Evolutionary conservation across 2,329 filamentous ascomycete genomes (phyloP), one percentile per base, ranked within the genome.

Genomic region (Stachybotrys elegans): DNA sequence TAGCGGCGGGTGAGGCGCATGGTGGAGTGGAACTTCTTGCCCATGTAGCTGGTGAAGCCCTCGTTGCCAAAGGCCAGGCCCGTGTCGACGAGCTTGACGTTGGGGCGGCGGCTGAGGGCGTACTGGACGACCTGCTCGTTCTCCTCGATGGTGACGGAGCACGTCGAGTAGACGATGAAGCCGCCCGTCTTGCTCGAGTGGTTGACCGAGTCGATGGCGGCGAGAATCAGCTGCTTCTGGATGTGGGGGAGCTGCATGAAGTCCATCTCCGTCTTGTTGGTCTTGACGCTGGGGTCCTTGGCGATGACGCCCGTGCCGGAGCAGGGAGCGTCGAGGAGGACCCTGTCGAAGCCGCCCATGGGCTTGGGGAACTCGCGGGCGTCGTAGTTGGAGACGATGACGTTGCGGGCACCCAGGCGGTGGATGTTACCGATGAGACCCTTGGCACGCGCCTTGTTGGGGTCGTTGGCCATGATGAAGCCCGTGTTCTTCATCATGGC

Each of bases 371-470:
- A 98, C 53, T 94, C 90, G 38, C 91, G 81, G 12, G 92, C 93
- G 60, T 95, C 91, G 66, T 97, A 90, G 70, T 94, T 91, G 72
- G 88, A 96, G 16, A 98, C 91, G 50, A 98, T 84, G 35, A 88
- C 88, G 69, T 98, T 98, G 63, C 88, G 90, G 53, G 86, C 88
- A 38, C 93, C 93, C 12, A 97, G 76, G 62, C 93, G 88, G 70
- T 97, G 92, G 50, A 97, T 88, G 72, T 98, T 96, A 71, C 93
- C 93, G 54, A 98, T 97, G 43, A 98, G 74, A 86, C 89, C 93
- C 72, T 96, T 97, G 40, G 91, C 81, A 80, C 93, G 87, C 47
- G 83, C 73, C 67, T 95, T 95, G 75, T 86, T 96, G 55, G 88
- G 83, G 79, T 98, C 93, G 74, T 98, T 98, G 62, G 93, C 92